Percentiles rank a stretch among this genome's conserved stretches.
Conservation (phyloP, 176 grass and related monocot species). For the Carex pumila region DNA sequence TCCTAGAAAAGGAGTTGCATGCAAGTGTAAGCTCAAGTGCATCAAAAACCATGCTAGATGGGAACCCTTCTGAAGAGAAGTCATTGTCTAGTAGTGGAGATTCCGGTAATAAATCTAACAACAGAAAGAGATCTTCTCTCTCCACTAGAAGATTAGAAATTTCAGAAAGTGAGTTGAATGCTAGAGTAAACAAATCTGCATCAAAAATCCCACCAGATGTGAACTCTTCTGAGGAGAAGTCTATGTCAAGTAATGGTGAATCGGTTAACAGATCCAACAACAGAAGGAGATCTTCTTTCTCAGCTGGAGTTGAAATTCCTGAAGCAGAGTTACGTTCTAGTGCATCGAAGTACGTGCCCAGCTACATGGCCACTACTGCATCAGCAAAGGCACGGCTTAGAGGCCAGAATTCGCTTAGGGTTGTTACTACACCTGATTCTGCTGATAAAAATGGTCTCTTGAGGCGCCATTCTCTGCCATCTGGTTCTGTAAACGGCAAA, state of each 20-base stretch:
- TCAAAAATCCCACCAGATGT: constrained; percentile 16
- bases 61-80: background rate
- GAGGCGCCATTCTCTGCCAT: constrained; percentile 35
- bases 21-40: constrained; percentile 20
- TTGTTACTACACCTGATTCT: constrained; percentile 27
- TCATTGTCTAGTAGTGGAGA: background rate
- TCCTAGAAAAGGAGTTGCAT: constrained; percentile 22
- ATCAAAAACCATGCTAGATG: constrained; percentile 21
- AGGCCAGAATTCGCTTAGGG: constrained; percentile 27
- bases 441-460: constrained; percentile 17
- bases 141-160: background rate
- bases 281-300: constrained; percentile 67
- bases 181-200: constrained; percentile 22
- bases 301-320: constrained; percentile 48
- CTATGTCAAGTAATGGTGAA: background rate
- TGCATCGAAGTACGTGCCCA: constrained; percentile 12
- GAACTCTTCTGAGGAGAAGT: constrained; percentile 14
- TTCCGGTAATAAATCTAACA: constrained; percentile 26
- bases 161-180: constrained; percentile 18
- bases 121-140: constrained; percentile 14
- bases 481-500: constrained; percentile 22
- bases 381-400: constrained; percentile 40
- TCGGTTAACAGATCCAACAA: constrained; percentile 27
- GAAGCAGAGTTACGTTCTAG: constrained; percentile 31
- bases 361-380: constrained; percentile 34